Base-by-base conservation (phyloP, 805 yeast genomes). In the Spathaspora gorwiae region DNA sequence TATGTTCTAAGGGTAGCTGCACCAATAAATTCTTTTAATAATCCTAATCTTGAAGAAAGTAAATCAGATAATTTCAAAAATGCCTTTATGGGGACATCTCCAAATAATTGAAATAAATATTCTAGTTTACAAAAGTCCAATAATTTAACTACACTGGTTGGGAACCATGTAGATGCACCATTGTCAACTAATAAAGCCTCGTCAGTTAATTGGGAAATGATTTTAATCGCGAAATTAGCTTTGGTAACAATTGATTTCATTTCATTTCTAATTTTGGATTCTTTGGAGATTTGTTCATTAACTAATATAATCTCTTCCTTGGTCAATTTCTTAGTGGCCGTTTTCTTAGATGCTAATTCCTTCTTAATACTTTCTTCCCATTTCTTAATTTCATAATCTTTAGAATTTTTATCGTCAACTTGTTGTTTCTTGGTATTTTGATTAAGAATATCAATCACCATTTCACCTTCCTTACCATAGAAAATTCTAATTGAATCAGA, bases 331-430 rank as follows among this genome's bases (percentile, higher is more conserved):
- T 76, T 82, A 42, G 14, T 49, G 8, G 59, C 53, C 2, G 42
- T 53, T 38, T 57, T 56, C 60, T 81, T 81, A 43, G 73, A 72
- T 1, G 84, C 82, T 33, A 90, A 71, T 56, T 89, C 92, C 50
- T 81, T 80, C 55, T 92, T 80, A 30, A 94, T 76, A 42, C 78
- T 78, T 53, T 84, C 90, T 59, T 94, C 99, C 98, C 98, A 92
- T 61, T 87, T 81, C 47, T 78, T 68, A 2, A 90, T 85, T 55
- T 85, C 95, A 55, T 88, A 88, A 56, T 90, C 96, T 58, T 83
- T 90, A 1, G 87, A 69, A 59, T 87, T 87, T 60, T 86, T 87
- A 57, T 80, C 79, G 11, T 80, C 79, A 5, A 66, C 69, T 31
- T 65, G 64, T 30, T 70, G 67, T 11, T 68, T 65, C 56, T 71